These are phyloP conservation scores for Tolypocladium paradoxum DNA, from an alignment of 2,329 filamentous ascomycete species.

Conservation along the genomic window DNA sequence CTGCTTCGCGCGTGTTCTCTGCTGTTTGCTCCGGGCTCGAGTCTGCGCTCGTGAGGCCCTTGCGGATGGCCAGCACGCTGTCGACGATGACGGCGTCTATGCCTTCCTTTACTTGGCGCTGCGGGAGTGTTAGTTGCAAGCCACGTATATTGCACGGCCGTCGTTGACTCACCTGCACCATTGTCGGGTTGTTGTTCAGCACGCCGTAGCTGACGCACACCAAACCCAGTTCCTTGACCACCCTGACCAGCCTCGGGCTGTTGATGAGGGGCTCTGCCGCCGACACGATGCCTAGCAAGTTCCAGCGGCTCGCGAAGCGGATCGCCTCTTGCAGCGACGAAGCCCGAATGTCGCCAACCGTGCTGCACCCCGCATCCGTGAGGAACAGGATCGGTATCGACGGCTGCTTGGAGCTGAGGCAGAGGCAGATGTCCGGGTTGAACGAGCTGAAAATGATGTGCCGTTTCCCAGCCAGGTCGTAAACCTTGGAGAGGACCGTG, in stretches of 20 bases:
- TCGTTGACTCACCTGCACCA: conserved; percentile 61
- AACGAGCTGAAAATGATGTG: conserved; percentile 97
- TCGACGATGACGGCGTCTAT: conserved; percentile 98
- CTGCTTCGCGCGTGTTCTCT: conserved; percentile 1
- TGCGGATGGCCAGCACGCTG: conserved; percentile 82
- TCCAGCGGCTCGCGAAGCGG: conserved; percentile 90
- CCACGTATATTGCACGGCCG: neutral
- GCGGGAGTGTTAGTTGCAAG: conserved; percentile 10
- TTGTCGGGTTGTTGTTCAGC: conserved; percentile 75
- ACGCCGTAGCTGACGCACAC: conserved; percentile 93
- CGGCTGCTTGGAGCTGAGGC: conserved; percentile 93
- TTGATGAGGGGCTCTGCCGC: conserved; percentile 82
- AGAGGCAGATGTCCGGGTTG: conserved; percentile 91
- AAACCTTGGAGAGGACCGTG: conserved; percentile 81
- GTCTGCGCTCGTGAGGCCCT: conserved; percentile 57
- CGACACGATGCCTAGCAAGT: conserved; percentile 80
- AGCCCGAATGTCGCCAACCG: conserved; percentile 80
- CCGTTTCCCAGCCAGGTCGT: conserved; percentile 69
- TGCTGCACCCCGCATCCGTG: conserved; percentile 72
- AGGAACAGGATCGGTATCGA: conserved; percentile 93
- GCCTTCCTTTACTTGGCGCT: conserved; percentile 86
- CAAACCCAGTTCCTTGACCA: conserved; percentile 87
- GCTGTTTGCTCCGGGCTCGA: conserved; percentile 7
- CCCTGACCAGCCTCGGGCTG: conserved; percentile 77
- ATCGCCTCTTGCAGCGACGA: conserved; percentile 91